Evolutionary conservation across 2,329 filamentous ascomycete genomes (phyloP).

Genomic region (Scedosporium aurantiacum): DNA sequence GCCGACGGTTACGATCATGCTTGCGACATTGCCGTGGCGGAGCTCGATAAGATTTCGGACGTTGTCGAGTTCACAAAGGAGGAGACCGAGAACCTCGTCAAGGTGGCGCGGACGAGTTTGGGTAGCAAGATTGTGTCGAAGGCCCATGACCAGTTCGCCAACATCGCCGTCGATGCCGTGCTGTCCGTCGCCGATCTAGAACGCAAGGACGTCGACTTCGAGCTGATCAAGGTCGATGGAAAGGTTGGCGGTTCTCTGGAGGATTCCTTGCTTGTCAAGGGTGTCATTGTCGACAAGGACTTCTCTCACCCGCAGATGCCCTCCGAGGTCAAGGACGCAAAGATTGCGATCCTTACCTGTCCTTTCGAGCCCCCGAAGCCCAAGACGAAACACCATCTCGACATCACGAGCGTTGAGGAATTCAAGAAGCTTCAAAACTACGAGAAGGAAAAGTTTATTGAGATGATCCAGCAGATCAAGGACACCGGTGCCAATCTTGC

Average conservation of each 20-base stretch:
- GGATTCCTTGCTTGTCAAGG: conserved; percentile 89
- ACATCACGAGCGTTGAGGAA: conserved; percentile 93
- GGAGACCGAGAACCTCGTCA: conserved; percentile 75
- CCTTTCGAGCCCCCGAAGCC: conserved; percentile 98
- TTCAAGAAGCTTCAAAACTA: conserved; percentile 97
- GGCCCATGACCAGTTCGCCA: conserved; percentile 93
- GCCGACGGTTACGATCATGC: conserved; percentile 97
- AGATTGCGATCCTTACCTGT: conserved; percentile 94
- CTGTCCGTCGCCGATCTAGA: conserved; percentile 93
- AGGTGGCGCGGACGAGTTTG: conserved; percentile 89
- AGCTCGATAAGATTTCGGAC: conserved; percentile 89
- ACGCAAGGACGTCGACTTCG: conserved; percentile 95
- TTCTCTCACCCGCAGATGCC: conserved; percentile 99
- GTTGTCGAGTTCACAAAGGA: conserved; percentile 74
- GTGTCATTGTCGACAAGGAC: conserved; percentile 98
- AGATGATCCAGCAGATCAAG: conserved; percentile 99
- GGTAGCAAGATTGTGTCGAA: conserved; percentile 99
- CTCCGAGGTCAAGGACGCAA: conserved; percentile 85
- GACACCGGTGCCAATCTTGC: conserved; percentile 92
- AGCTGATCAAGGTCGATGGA: conserved; percentile 97
- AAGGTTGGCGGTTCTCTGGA: conserved; percentile 93
- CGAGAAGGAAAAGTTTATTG: conserved; percentile 89
- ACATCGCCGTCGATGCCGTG: conserved; percentile 94
- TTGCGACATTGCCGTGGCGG: conserved; percentile 88
- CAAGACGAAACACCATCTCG: conserved; percentile 98